A percentile compares a stretch with the other conserved stretches of the same genome.
These are phyloP conservation scores for Pythium dissimile DNA, from an alignment of 352 stramenopile genomes.

Conservation along the genomic window DNA sequence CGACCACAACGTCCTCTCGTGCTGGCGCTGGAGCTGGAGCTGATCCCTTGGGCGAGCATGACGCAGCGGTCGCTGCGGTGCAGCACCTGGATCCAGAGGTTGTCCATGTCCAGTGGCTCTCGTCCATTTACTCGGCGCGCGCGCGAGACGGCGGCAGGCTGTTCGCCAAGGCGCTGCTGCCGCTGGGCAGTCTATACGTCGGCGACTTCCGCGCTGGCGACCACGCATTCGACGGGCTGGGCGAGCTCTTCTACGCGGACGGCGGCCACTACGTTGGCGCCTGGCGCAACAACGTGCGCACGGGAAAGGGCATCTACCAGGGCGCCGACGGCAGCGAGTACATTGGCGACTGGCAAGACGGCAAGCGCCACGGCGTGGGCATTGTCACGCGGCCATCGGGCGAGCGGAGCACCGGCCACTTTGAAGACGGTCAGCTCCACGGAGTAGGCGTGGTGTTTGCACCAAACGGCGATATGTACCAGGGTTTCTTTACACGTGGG, in stretches of 20 bases:
- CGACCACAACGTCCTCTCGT: background rate
- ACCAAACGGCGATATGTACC: slow-evolving; percentile 82
- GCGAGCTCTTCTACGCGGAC: slow-evolving; percentile 80
- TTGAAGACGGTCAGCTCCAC: slow-evolving; percentile 66
- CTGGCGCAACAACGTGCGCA: slow-evolving; percentile 68
- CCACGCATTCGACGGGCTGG: slow-evolving; percentile 70
- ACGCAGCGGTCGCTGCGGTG: slow-evolving; percentile 5
- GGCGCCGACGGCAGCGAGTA: slow-evolving; percentile 54
- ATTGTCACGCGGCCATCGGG: slow-evolving; percentile 73
- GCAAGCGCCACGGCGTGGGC: slow-evolving; percentile 77
- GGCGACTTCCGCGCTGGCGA: slow-evolving; percentile 53
- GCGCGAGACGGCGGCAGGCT: slow-evolving; percentile 14
- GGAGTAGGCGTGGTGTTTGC: slow-evolving; percentile 60
- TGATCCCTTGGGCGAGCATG: slow-evolving; percentile 2
- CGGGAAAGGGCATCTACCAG: slow-evolving; percentile 69
- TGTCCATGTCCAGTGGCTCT: slow-evolving; percentile 42
- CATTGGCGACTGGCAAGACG: slow-evolving; percentile 67
- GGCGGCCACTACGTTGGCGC: slow-evolving; percentile 84
- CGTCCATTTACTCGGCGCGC: slow-evolving; percentile 30
- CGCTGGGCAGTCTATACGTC: slow-evolving; percentile 68
- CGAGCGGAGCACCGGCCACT: slow-evolving; percentile 87
- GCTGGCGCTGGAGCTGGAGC: background rate
- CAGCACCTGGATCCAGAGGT: slow-evolving; percentile 9
- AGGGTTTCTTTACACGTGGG: slow-evolving; percentile 54
- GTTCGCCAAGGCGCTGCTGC: slow-evolving; percentile 66